phyloP scores from a whole-genome alignment of 176 grass and related monocot species.

The Tillandsia fasciculata region DNA sequence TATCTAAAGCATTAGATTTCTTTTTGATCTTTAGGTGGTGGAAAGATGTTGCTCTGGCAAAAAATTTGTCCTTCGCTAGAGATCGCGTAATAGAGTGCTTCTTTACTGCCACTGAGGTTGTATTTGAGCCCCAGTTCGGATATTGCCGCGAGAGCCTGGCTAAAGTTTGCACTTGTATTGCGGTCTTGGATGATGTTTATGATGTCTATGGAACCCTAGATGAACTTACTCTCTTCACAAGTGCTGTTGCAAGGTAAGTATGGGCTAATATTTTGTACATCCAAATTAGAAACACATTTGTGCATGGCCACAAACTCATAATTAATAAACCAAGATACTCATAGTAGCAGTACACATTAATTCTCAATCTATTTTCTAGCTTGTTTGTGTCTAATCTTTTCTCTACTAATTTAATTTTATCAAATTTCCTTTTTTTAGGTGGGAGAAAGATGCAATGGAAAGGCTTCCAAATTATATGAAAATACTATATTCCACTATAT shows the following conservation, averaged over 20 bases:
- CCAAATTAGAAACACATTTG: not conserved
- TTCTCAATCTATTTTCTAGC: too few relatives aligned
- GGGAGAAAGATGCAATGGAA: constrained; percentile 5
- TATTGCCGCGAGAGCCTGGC: constrained; percentile 16
- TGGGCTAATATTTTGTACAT: not conserved
- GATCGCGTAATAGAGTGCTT: constrained; percentile 51
- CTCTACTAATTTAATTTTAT: not conserved
- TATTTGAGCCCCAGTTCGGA: constrained; percentile 12
- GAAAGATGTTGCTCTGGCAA: constrained; percentile 5
- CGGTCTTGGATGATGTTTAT: constrained; percentile 46
- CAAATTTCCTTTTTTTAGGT: not conserved
- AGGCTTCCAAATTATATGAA: constrained; percentile 44
- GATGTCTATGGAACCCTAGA: constrained; percentile 47
- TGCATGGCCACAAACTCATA: not conserved
- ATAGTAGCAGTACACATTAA: not conserved
- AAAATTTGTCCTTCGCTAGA: constrained; percentile 21
- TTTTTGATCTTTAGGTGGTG: constrained; percentile 35
- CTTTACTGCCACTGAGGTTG: constrained; percentile 27
- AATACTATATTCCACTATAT: constrained; percentile 16
- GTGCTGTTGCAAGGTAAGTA: constrained; percentile 34
- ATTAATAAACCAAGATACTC: not conserved
- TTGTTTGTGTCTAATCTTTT: not conserved
- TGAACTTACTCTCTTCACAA: constrained; percentile 38
- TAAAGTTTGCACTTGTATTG: constrained; percentile 9
- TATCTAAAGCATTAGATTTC: too few relatives aligned